Conservation (phyloP, 2,329 filamentous ascomycete genomes). For the Pseudogymnoascus sp. region DNA sequence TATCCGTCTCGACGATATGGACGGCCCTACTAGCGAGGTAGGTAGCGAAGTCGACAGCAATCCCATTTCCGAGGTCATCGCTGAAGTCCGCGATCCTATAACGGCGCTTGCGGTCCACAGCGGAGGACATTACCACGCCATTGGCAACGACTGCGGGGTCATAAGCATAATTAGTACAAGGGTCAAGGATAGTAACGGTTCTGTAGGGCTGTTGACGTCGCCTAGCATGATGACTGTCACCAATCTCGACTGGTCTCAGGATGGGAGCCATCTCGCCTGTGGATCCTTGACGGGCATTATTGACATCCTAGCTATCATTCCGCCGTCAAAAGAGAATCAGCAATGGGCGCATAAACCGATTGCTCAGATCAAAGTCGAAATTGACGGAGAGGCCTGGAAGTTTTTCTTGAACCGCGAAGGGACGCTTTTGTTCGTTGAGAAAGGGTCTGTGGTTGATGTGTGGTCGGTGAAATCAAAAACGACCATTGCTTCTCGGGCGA, state of each 20-base stretch:
- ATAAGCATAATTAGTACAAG: not conserved
- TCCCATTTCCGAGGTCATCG: slow-evolving; percentile 6
- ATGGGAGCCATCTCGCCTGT: slow-evolving; percentile 8
- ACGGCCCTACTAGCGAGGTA: slow-evolving; percentile 7
- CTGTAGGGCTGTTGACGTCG: not conserved
- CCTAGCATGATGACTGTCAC: not conserved
- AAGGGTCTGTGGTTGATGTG: not conserved
- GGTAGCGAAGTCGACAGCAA: not conserved
- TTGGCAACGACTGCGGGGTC: not conserved
- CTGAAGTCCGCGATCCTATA: slow-evolving; percentile 7
- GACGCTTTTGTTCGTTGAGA: not conserved
- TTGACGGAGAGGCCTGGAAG: not conserved
- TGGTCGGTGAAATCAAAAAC: not conserved
- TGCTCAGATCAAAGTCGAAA: not conserved
- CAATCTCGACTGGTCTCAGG: slow-evolving; percentile 11
- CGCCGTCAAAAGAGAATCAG: not conserved
- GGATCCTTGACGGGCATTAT: no score
- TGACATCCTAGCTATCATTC: not conserved
- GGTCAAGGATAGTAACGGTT: not conserved
- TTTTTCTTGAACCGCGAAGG: slow-evolving; percentile 1
- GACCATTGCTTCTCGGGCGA: not conserved
- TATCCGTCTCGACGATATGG: slow-evolving; percentile 10
- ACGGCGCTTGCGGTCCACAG: not conserved
- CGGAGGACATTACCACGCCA: not conserved
- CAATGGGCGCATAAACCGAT: not conserved